Evolutionary conservation across 2,329 filamentous ascomycete species (phyloP).

Genomic region (Trichoderma lentiforme): DNA sequence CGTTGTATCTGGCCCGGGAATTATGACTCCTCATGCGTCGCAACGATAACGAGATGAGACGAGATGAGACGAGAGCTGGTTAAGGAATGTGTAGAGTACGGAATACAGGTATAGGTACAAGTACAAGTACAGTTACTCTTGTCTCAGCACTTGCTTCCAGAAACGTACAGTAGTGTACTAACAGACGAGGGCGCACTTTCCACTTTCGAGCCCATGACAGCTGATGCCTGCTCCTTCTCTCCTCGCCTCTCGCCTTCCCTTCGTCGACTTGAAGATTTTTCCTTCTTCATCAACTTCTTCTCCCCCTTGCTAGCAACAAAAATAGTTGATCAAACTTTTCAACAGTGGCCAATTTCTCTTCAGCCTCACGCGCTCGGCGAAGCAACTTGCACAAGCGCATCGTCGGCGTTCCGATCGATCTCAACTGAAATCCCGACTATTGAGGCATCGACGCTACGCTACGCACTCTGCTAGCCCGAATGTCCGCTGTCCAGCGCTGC

Average conservation of each 20-base stretch:
- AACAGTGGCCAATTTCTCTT: not conserved
- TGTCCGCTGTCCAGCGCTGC: not conserved
- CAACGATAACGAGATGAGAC: not conserved
- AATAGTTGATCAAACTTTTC: not conserved
- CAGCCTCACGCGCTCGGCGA: constrained; percentile 9
- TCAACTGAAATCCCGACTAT: constrained; percentile 1
- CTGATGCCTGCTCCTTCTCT: constrained; percentile 4
- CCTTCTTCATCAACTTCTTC: not conserved
- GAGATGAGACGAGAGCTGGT: not conserved
- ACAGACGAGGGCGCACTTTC: not conserved
- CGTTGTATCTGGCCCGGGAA: not conserved
- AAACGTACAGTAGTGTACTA: not conserved
- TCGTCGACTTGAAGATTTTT: not conserved
- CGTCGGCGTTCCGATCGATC: constrained; percentile 7
- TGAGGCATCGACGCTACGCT: constrained; percentile 6
- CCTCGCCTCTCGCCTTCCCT: not conserved
- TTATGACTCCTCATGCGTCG: not conserved
- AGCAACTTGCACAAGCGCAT: constrained; percentile 13
- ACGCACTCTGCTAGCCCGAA: not conserved
- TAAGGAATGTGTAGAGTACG: not conserved
- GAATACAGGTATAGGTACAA: not conserved
- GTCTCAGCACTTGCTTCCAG: not conserved
- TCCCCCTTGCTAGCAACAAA: not conserved
- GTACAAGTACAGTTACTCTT: not conserved
- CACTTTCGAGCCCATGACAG: not conserved